Evolutionary conservation across 2,329 filamentous ascomycete genomes (phyloP).

Genomic region (Penicillium sp.): DNA sequence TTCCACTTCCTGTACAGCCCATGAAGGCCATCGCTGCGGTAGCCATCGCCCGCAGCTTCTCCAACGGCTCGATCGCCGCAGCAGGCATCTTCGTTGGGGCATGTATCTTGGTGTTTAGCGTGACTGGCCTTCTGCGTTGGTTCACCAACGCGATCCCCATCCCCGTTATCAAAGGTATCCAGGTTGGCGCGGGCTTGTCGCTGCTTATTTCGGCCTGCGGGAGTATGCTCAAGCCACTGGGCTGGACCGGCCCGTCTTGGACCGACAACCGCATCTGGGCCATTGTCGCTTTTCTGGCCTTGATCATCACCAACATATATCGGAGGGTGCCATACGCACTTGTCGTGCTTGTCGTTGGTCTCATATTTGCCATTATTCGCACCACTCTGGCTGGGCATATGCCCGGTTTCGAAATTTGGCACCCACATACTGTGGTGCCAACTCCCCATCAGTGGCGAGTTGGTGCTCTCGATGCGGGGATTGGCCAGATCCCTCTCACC

Average conservation of each 20-base stretch:
- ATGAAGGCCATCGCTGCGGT: slow-evolving; percentile 88
- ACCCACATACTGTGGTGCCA: slow-evolving; percentile 51
- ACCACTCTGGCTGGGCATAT: slow-evolving; percentile 35
- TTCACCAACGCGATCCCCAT: slow-evolving; percentile 72
- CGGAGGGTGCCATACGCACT: slow-evolving; percentile 74
- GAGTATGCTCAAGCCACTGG: slow-evolving; percentile 61
- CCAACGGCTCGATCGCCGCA: slow-evolving; percentile 67
- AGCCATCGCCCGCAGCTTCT: slow-evolving; percentile 67
- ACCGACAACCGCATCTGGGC: slow-evolving; percentile 78
- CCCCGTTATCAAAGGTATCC: slow-evolving; percentile 89
- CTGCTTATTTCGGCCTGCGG: slow-evolving; percentile 73
- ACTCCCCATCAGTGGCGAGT: slow-evolving; percentile 45
- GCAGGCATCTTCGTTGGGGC: slow-evolving; percentile 75
- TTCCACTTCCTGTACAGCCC: slow-evolving; percentile 86
- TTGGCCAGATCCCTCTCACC: slow-evolving; percentile 86
- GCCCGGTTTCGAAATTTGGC: slow-evolving; percentile 58
- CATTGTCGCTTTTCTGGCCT: slow-evolving; percentile 64
- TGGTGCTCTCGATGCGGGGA: slow-evolving; percentile 61
- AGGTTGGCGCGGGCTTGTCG: slow-evolving; percentile 83
- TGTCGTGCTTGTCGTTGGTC: slow-evolving; percentile 62
- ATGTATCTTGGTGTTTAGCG: slow-evolving; percentile 69
- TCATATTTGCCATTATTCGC: slow-evolving; percentile 59
- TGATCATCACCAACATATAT: slow-evolving; percentile 63
- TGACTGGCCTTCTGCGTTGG: slow-evolving; percentile 72
- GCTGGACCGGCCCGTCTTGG: slow-evolving; percentile 62